Evolutionary conservation across 1,284 basidiomycete genomes (phyloP).

Genomic region (Ustilago crameri): DNA sequence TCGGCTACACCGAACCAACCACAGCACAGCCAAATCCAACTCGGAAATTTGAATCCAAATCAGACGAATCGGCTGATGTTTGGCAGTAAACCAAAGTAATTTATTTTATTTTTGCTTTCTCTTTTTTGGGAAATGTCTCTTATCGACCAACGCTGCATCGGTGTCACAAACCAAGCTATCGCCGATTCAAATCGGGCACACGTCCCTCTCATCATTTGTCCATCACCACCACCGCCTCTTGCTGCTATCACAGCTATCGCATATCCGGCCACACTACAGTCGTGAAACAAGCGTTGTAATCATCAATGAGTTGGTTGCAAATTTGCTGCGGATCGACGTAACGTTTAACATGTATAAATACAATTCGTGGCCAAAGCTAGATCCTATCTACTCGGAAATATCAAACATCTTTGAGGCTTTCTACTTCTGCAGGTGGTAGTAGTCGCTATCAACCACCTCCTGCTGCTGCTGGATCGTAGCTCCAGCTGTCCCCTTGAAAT

Average conservation of each 20-base stretch:
- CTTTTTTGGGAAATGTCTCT: neutral
- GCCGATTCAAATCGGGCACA: neutral
- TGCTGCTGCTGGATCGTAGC: constrained; percentile 1
- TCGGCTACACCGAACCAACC: no score
- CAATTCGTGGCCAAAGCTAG: neutral
- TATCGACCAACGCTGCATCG: neutral
- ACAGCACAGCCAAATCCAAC: neutral
- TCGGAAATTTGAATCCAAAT: no score
- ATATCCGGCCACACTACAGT: no score
- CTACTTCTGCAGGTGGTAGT: constrained; percentile 43
- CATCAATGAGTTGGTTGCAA: no score
- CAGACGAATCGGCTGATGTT: constrained; percentile 2
- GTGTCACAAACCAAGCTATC: neutral
- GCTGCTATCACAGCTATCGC: no score
- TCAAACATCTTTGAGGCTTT: no score
- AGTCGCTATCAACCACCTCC: constrained; percentile 22
- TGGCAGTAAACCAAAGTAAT: neutral
- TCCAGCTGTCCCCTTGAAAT: constrained; percentile 9
- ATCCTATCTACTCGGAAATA: neutral
- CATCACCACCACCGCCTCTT: no score
- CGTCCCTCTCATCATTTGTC: neutral
- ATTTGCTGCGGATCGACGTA: no score
- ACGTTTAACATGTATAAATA: constrained; percentile 2
- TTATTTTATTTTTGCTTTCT: neutral
- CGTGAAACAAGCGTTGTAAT: no score